Base-by-base conservation (phyloP, 2,329 filamentous ascomycete genomes). In the Stagonosporopsis cucurbitacearum region DNA sequence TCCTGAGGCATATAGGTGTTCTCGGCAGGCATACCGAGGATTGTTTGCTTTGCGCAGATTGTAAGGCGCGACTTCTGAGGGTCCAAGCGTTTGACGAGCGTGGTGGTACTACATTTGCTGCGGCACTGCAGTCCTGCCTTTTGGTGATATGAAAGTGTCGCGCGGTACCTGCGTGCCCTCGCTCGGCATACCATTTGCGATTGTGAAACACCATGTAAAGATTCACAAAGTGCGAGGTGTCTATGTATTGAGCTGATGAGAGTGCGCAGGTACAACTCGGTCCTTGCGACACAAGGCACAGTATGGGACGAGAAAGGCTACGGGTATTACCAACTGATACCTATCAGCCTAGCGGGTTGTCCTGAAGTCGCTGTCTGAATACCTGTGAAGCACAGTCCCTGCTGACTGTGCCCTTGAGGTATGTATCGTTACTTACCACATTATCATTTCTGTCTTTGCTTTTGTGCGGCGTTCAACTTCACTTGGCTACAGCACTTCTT, bases 1-100 rank as follows among this genome's bases (percentile, higher is more conserved):
- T 53, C 54, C 41, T 57, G 54, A 49, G 33, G 50, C 50, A 49
- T 53, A 53, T 53, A 52, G 37, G 20, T 32, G 49, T 53, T 53
- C 54, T 52, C 20, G 39, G 43, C 54, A 48, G 37, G 48, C 30
- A 43, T 52, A 22, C 54, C 54, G 28, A 40, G 26, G 36, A 26
- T 40, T 41, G 37, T 39, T 32, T 46, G 35, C 32, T 37, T 13
- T 20, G 40, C 26, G 17, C 25, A 53, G 23, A 57, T 57, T 57
- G 54, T 32, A 49, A 46, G 54, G 54, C 46, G 50, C 50, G n/a
- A 30, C 2, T 41, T 49, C 22, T 53, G 48, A 53, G 7, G 44
- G 48, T 53, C 54, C 49, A 57, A 36, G 45, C 54, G 54, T 53
- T 50, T 50, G 54, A 53, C 49, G 35, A 53, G 40, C 20, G 20